These are phyloP conservation scores for Tolypocladium pustulatum DNA, from an alignment of 2,329 filamentous ascomycete species.

Conservation along the genomic window DNA sequence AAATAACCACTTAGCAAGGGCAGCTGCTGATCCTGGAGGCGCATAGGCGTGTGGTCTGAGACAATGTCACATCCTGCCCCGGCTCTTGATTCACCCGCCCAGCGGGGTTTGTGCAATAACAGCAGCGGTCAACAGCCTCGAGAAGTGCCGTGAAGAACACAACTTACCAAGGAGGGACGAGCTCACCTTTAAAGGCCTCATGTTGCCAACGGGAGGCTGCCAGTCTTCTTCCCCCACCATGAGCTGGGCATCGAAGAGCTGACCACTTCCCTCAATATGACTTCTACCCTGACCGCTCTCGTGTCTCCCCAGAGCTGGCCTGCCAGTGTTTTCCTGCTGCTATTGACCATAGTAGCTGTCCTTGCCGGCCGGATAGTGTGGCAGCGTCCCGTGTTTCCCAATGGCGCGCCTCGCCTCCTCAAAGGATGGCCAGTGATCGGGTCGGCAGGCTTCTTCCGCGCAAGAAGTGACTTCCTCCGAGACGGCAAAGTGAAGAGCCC, in stretches of 20 bases:
- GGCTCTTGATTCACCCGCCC: not conserved
- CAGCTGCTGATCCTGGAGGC: not conserved
- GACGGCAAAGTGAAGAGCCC: conserved; percentile 17
- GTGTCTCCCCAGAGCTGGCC: conserved; percentile 5
- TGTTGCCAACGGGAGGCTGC: not conserved
- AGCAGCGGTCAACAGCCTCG: not conserved
- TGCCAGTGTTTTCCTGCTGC: conserved; percentile 2
- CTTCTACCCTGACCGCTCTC: not conserved
- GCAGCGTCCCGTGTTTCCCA: conserved; percentile 11
- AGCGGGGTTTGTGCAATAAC: not conserved
- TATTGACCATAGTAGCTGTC: conserved; percentile 1
- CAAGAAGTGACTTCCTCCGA: conserved; percentile 31
- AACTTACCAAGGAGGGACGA: not conserved
- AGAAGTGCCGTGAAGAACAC: not conserved
- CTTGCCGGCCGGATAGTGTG: not conserved
- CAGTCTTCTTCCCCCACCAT: not conserved
- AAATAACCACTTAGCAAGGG: not conserved
- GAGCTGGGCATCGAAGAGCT: not conserved
- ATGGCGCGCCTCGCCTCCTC: conserved; percentile 13
- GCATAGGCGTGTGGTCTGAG: not conserved
- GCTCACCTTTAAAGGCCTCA: not conserved
- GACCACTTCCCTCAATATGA: not conserved
- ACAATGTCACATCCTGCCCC: not conserved
- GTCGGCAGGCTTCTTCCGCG: conserved; percentile 32
- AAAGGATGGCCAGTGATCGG: conserved; percentile 30